Base-by-base conservation (phyloP, 2,329 filamentous ascomycete species). In the Neopestalotiopsis clavispora region DNA sequence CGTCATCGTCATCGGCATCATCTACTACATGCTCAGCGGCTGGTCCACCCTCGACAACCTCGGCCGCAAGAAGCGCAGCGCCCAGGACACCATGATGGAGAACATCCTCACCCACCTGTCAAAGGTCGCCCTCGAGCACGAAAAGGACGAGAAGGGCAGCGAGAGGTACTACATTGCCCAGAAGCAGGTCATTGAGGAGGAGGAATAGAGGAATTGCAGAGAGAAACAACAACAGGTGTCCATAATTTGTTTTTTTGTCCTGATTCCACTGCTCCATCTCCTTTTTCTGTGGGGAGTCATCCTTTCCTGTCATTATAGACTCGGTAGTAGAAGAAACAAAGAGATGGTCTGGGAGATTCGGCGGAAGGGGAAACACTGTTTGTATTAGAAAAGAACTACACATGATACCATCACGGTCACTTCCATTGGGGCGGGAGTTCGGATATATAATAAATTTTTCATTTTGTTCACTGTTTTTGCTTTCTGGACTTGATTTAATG, bases 61-160 rank as follows among this genome's bases (percentile, higher is more conserved):
- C 69, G 84, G 84, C 74, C 84, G 84, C 75, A 82, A 83, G 79
- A 84, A 80, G 77, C 82, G 84, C 73, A 84, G 81, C 75, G 81
- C 81, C 73, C 81, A 82, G 68, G 84, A 86, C 76, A 85, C 84
- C 73, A 80, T 84, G 76, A 84, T 86, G 77, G 84, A 86, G 83
- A 86, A 86, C 78, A 82, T 86, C 75, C 80, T 86, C 70, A 80
- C 79, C 62, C 83, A 85, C 76, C 80, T 86, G 65, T 83, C 83
- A 79, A 85, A 85, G 78, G 80, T 86, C 64, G 84, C 84, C 67
- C 75, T 86, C 65, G 84, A 86, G 78, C 83, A 84, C 75, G 83
- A 85, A 79, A 77, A 74, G 42, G 83, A 85, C 74, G 75, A 79
- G 45, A 79, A 81, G 72, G 83, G 83, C 74, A 82, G 81, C 72